Conservation (phyloP, 2,329 filamentous ascomycete genomes). For the Dactylellina haptotyla region DNA sequence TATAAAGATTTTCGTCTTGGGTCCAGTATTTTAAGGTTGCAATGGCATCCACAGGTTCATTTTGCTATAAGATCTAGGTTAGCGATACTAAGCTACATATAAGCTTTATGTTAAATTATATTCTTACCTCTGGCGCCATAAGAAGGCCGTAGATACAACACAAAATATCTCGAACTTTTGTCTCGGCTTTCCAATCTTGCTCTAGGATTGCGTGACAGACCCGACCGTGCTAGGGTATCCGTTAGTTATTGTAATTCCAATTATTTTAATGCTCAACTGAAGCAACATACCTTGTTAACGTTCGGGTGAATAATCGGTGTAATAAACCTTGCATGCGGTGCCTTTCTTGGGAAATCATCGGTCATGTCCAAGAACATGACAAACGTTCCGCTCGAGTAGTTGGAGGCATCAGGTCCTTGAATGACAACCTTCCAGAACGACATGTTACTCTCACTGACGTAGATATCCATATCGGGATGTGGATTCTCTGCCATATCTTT, state of each 20-base stretch:
- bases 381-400: slow-evolving; percentile 54
- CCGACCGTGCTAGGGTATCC: slow-evolving; percentile 54
- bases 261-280: background rate
- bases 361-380: slow-evolving; percentile 55
- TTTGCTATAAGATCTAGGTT: slow-evolving; percentile 12
- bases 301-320: slow-evolving; percentile 57
- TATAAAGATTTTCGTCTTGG: slow-evolving; percentile 52
- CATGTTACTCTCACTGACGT: slow-evolving; percentile 56
- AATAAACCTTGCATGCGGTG: slow-evolving; percentile 55
- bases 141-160: slow-evolving; percentile 56
- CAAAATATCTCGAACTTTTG: slow-evolving; percentile 55
- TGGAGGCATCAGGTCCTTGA: slow-evolving; percentile 45
- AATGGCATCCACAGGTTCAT: slow-evolving; percentile 55
- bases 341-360: slow-evolving; percentile 52
- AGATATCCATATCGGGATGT: slow-evolving; percentile 55
- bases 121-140: slow-evolving; percentile 55
- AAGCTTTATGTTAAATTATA: background rate
- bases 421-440: slow-evolving; percentile 55
- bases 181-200: slow-evolving; percentile 55
- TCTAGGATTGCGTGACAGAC: slow-evolving; percentile 57
- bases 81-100: background rate
- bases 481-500: slow-evolving; percentile 54
- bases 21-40: slow-evolving; percentile 55
- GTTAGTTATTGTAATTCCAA: background rate
- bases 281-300: slow-evolving; percentile 56